Evolutionary conservation across 2,329 filamentous ascomycete genomes (phyloP), one percentile per base, ranked within the genome.

Genomic region (Epichloe scottii): DNA sequence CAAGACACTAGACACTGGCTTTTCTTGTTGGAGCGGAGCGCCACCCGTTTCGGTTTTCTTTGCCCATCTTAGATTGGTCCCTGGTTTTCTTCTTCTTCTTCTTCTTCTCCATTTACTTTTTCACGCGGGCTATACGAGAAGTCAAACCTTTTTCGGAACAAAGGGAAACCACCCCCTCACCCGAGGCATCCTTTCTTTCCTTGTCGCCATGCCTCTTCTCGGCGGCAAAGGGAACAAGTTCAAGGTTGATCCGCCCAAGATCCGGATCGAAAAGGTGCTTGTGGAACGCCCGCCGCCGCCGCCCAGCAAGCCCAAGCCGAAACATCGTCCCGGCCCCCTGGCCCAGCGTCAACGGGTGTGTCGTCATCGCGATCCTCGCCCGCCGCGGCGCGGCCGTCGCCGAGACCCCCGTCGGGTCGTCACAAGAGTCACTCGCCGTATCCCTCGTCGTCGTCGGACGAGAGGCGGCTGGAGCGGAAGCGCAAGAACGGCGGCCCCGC

Each of bases 261-360:
- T 78, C 58, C 72, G 74, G 54, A 73, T 76, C 59, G 74, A 79
- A 61, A 74, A 73, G 56, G 73, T 78, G 52, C 65, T 70, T 49
- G 67, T 77, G 59, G 69, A 69, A 53, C 59, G 60, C 45, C 59
- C 66, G 46, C 55, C 61, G 4, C 55, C 61, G 4, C 62, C 66
- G 15, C 66, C 68, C 44, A 67, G 67, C 8, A 67, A 66, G 45
- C 63, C 66, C 7, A 70, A 66, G 56, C 59, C 63, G 34, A 66
- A 63, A 51, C 55, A 60, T 39, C 57, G 62, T 47, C 59, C 65
- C 49, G 56, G 57, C 49, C 55, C 60, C 58, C 26, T 10, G 26
- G 8, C 17, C 15, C 45, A 2, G 17, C 62, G 8, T 33, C 53
- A n/a, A 48, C 46, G 11, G 49, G 50, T 43, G 34, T 51, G 15